Evolutionary conservation across 495 filamentous ascomycete genomes (phyloP).

Genomic region (Aspergillus taichungensis): DNA sequence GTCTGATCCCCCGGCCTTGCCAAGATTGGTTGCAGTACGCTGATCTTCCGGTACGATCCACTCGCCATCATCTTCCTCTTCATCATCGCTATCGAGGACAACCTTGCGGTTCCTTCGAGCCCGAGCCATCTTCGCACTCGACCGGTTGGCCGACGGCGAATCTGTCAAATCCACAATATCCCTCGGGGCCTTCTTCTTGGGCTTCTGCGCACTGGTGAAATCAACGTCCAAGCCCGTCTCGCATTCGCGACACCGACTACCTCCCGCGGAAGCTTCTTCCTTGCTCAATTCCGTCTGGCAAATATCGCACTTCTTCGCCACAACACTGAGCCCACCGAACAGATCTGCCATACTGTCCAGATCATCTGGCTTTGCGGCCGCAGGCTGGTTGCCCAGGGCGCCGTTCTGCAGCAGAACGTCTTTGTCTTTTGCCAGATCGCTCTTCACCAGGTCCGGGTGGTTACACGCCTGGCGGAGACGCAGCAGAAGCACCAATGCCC

Average conservation of each 20-base stretch:
- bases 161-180: constrained; percentile 11
- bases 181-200: constrained; percentile 34
- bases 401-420: constrained; percentile 66
- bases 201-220: constrained; percentile 22
- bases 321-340: constrained; percentile 73
- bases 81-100: constrained; percentile 56
- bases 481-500: constrained; percentile 79
- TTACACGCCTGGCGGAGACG: constrained; percentile 90
- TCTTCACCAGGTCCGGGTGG: constrained; percentile 77
- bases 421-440: constrained; percentile 75
- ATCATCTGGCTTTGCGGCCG: constrained; percentile 46
- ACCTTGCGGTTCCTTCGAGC: constrained; percentile 43
- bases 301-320: constrained; percentile 78
- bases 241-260: constrained; percentile 64
- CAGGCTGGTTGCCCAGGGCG: constrained; percentile 31
- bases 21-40: constrained; percentile 47
- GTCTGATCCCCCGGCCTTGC: constrained; percentile 70
- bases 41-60: constrained; percentile 67
- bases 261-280: constrained; percentile 47
- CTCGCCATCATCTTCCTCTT: constrained; percentile 60
- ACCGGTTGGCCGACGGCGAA: constrained; percentile 11
- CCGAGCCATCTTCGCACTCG: constrained; percentile 24
- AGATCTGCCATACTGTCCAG: constrained; percentile 79
- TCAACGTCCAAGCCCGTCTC: constrained; percentile 52
- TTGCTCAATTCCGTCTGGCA: constrained; percentile 64